phyloP scores from a whole-genome alignment of 192 early-diverging fungal genomes.

The Helicostylum pulchrum region DNA sequence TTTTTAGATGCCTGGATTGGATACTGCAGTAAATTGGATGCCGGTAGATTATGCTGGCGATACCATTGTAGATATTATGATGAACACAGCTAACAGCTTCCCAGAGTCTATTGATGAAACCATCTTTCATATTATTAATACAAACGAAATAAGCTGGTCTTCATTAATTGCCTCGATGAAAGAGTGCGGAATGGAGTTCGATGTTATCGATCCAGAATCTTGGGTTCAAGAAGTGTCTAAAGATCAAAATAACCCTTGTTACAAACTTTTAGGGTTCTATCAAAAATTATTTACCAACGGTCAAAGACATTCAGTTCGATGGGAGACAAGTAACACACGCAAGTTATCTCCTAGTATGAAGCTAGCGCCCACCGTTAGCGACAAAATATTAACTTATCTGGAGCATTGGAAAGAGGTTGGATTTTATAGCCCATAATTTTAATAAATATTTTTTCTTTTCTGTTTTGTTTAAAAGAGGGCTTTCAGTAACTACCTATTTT shows the following conservation, averaged over 20 bases:
- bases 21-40: conserved; percentile 26
- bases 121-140: conserved; percentile 29
- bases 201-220: neutral
- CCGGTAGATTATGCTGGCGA: conserved; percentile 20
- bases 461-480: neutral
- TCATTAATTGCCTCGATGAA: conserved; percentile 9
- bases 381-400: neutral
- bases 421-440: conserved; percentile 7
- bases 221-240: conserved; percentile 16
- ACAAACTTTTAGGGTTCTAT: conserved; percentile 14
- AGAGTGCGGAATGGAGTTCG: conserved; percentile 20
- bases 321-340: conserved; percentile 8
- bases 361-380: neutral
- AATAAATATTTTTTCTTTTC: neutral
- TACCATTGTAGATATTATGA: conserved; percentile 22
- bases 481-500: neutral
- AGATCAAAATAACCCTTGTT: conserved; percentile 25
- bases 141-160: conserved; percentile 15
- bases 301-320: neutral
- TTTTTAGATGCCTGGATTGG: conserved; percentile 22
- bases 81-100: neutral
- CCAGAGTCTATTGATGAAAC: neutral
- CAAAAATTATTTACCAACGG: neutral
- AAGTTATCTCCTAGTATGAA: neutral
- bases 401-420: conserved; percentile 14